Evolutionary conservation across 192 early-diverging fungal genomes (phyloP).

Genomic region (Backusella tuberculispora): DNA sequence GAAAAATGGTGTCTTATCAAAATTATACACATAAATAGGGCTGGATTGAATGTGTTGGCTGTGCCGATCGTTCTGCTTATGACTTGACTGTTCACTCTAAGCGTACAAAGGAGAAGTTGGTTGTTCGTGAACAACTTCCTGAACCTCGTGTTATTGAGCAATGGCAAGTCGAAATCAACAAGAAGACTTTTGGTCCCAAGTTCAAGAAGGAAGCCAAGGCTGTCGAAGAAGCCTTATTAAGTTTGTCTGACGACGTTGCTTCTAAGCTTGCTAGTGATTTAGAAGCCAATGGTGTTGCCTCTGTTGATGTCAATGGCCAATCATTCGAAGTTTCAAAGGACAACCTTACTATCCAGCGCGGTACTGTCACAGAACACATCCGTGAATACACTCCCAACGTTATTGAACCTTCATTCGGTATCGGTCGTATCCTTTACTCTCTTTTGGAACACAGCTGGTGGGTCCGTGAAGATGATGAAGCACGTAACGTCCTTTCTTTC

Average conservation of each 20-base stretch:
- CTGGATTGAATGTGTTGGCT: slow-evolving; percentile 99
- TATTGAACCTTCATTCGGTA: slow-evolving; percentile 99
- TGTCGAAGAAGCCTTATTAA: slow-evolving; percentile 77
- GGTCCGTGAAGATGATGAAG: slow-evolving; percentile 88
- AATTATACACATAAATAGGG: slow-evolving; percentile 55
- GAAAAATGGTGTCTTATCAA: background rate
- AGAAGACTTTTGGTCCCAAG: slow-evolving; percentile 92
- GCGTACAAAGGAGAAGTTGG: slow-evolving; percentile 90
- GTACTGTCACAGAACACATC: slow-evolving; percentile 53
- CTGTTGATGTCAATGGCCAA: slow-evolving; percentile 65
- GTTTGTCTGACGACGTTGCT: slow-evolving; percentile 57
- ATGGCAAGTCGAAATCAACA: slow-evolving; percentile 85
- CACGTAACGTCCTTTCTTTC: slow-evolving; percentile 90
- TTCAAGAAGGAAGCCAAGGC: slow-evolving; percentile 92
- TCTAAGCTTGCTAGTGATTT: slow-evolving; percentile 61
- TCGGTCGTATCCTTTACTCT: slow-evolving; percentile 96
- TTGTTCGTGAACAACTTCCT: slow-evolving; percentile 87
- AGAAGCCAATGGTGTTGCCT: slow-evolving; percentile 51
- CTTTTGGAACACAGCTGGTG: slow-evolving; percentile 96
- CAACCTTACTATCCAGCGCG: slow-evolving; percentile 41
- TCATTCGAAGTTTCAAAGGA: slow-evolving; percentile 61
- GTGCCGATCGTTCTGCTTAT: slow-evolving; percentile 98
- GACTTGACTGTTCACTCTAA: slow-evolving; percentile 92
- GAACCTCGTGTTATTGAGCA: slow-evolving; percentile 81
- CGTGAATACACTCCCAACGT: slow-evolving; percentile 98